These are phyloP conservation scores for Fistulina hepatica DNA, from an alignment of 1,284 basidiomycete species.

Conservation along the genomic window DNA sequence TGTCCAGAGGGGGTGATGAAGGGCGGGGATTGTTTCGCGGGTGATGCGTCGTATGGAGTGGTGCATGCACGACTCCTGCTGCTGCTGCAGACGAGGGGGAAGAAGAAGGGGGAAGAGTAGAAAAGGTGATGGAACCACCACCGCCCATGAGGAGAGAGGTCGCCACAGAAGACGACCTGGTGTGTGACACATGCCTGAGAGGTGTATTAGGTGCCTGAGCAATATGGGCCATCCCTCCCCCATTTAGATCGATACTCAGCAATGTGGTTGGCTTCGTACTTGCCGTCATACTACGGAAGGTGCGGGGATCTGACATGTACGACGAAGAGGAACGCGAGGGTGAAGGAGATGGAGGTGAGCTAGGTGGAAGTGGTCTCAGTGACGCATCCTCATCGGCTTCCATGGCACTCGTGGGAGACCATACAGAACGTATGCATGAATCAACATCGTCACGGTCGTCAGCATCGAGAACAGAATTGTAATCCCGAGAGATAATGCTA, in stretches of 20 bases:
- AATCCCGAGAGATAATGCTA: constrained; percentile 30
- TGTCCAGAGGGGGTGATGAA: constrained; percentile 79
- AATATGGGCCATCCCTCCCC: constrained; percentile 79
- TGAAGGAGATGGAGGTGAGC: constrained; percentile 72
- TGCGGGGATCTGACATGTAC: constrained; percentile 68
- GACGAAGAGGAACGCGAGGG: constrained; percentile 72
- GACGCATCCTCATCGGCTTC: constrained; percentile 89
- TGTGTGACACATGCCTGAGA: constrained; percentile 36
- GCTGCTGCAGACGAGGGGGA: constrained; percentile 15
- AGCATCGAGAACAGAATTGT: constrained; percentile 35
- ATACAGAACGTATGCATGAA: constrained; percentile 60
- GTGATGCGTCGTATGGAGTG: constrained; percentile 82
- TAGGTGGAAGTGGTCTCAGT: constrained; percentile 76
- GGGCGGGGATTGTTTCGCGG: constrained; percentile 93
- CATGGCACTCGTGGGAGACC: constrained; percentile 60
- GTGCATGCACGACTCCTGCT: constrained; percentile 48
- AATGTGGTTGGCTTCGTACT: constrained; percentile 95
- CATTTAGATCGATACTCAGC: constrained; percentile 74
- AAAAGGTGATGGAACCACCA: constrained; percentile 55
- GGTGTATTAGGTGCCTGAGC: constrained; percentile 70
- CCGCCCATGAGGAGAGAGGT: constrained; percentile 34
- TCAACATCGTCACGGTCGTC: no score
- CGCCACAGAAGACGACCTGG: constrained; percentile 40
- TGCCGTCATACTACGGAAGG: constrained; percentile 71
- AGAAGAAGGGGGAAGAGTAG: constrained; percentile 45